A percentile compares a stretch with the other conserved stretches of the same genome.
Conservation (phyloP, 2,329 filamentous ascomycete genomes). For the Hortaea sp. region DNA sequence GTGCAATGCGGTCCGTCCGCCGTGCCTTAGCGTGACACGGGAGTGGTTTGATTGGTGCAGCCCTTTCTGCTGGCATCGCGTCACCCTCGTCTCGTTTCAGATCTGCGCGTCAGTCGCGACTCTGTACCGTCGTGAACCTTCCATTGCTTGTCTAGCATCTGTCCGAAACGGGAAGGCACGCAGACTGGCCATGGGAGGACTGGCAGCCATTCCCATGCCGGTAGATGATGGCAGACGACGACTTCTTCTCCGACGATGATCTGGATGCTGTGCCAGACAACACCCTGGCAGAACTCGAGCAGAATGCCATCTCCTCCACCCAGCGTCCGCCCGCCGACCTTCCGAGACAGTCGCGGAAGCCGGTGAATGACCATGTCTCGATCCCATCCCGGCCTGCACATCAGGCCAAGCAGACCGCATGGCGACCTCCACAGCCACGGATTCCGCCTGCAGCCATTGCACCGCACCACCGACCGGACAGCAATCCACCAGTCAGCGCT, state of each 20-base stretch:
- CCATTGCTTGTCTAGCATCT: neutral
- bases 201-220: no score
- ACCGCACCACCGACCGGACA: constrained; percentile 3
- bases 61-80: no score
- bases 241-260: constrained; percentile 37
- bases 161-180: neutral
- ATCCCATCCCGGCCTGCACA: constrained; percentile 10
- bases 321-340: constrained; percentile 17
- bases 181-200: constrained; percentile 3
- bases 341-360: constrained; percentile 1
- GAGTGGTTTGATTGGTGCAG: no score
- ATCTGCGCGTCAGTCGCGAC: no score
- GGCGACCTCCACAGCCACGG: constrained; percentile 19
- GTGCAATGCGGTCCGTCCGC: no score
- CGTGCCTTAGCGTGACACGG: no score
- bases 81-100: no score
- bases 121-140: no score
- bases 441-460: neutral
- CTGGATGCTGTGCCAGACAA: constrained; percentile 36
- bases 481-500: constrained; percentile 14
- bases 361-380: constrained; percentile 14
- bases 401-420: constrained; percentile 15
- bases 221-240: constrained; percentile 31
- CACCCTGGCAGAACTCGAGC: constrained; percentile 36
- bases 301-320: constrained; percentile 33